These are phyloP conservation scores for Thalassiosira ordinaria DNA, from an alignment of 352 stramenopile genomes.

Conservation along the genomic window DNA sequence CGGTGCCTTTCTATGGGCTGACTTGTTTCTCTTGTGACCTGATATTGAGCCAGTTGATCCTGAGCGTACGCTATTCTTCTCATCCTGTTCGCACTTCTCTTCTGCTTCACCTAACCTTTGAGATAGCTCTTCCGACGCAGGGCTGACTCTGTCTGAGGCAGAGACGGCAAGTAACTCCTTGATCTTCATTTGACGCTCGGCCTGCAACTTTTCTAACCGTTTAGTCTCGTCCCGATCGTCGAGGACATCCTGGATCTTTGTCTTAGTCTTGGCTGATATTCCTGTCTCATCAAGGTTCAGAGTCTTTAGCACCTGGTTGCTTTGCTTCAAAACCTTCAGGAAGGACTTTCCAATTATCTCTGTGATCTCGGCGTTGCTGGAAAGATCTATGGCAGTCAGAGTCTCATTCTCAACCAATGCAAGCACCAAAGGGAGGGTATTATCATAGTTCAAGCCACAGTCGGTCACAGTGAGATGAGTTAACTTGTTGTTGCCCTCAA, in stretches of 20 bases:
- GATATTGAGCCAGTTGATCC: too few species aligned
- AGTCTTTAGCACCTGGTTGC: constrained; percentile 37
- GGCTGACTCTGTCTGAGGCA: constrained; percentile 26
- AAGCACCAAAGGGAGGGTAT: constrained; percentile 21
- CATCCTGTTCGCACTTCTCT: constrained; percentile 15
- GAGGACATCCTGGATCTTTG: constrained; percentile 41
- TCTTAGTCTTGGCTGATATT: constrained; percentile 5
- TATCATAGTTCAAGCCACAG: constrained; percentile 42
- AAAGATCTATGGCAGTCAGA: constrained; percentile 35
- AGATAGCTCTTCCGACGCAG: neutral
- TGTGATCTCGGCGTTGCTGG: constrained; percentile 30
- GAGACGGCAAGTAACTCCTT: constrained; percentile 45
- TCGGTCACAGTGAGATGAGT: constrained; percentile 42
- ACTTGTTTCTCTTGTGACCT: too few species aligned
- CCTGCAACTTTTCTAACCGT: constrained; percentile 35
- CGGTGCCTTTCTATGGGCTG: too few species aligned
- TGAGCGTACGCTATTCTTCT: too few species aligned
- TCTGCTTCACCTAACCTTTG: constrained; percentile 14
- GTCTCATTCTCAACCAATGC: constrained; percentile 61
- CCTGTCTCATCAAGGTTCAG: constrained; percentile 26
- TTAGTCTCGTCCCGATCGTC: constrained; percentile 45
- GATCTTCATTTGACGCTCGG: constrained; percentile 43
- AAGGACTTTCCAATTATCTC: constrained; percentile 34
- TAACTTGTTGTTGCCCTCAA: constrained; percentile 51
- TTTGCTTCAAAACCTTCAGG: constrained; percentile 50